A percentile compares a stretch with the other conserved stretches of the same genome.
These are phyloP conservation scores for Colletotrichum tabaci DNA, from an alignment of 2,329 filamentous ascomycete genomes.

Conservation along the genomic window DNA sequence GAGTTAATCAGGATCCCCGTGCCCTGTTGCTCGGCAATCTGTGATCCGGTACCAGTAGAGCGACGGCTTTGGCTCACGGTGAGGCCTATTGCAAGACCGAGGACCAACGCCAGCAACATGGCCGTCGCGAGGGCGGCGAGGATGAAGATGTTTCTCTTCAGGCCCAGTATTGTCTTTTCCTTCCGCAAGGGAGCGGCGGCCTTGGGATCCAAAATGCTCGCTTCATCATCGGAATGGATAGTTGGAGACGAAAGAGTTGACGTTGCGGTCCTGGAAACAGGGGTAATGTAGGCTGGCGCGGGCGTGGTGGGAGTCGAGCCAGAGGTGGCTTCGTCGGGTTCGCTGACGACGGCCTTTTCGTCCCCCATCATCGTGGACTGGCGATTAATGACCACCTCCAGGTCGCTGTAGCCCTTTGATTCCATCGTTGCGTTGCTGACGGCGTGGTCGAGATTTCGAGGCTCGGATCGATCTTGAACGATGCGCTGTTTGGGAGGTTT, in stretches of 20 bases:
- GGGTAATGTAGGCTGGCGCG: background rate
- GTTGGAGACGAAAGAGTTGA: background rate
- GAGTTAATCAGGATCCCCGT: background rate
- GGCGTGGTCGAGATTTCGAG: background rate
- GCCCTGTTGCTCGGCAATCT: too few relatives aligned
- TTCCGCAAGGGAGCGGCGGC: background rate
- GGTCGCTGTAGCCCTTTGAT: conserved; percentile 5
- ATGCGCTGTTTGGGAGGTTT: background rate
- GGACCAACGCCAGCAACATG: background rate
- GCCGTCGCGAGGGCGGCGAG: background rate
- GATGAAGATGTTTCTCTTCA: background rate
- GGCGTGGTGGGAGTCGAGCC: background rate
- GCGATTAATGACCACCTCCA: conserved; percentile 17
- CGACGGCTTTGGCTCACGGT: background rate
- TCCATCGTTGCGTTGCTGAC: background rate
- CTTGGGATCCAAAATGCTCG: background rate
- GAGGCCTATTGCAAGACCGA: background rate
- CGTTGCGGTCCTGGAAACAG: background rate
- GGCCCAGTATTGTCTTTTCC: background rate
- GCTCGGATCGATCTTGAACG: background rate
- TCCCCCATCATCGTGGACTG: conserved; percentile 1
- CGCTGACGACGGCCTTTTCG: conserved; percentile 5
- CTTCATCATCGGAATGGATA: background rate
- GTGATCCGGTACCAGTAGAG: background rate
- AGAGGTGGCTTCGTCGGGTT: background rate